Conservation (phyloP, 441 rosid species). For the Adansonia gregorii region DNA sequence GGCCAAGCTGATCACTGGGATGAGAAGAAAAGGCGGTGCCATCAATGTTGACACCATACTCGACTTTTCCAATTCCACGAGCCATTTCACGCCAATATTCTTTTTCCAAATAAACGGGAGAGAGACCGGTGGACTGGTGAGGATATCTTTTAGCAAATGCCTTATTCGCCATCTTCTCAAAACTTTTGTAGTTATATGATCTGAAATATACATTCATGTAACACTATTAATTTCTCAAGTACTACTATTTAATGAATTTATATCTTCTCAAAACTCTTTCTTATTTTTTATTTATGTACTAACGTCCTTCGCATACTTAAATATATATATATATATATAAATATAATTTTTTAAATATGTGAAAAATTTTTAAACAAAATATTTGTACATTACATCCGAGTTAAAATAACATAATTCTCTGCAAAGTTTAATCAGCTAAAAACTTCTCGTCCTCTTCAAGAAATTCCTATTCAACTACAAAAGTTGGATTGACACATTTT, state of each 20-base stretch:
- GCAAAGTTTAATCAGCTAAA: background rate
- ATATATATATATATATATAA: no score
- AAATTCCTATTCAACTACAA: no score
- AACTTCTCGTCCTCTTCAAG: no score
- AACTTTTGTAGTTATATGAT: conserved; percentile 38
- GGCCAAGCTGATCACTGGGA: conserved; percentile 44
- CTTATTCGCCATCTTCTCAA: conserved; percentile 46
- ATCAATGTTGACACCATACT: conserved; percentile 54
- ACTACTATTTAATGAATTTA: no score
- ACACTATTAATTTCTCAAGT: background rate
- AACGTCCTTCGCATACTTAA: no score
- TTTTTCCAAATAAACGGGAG: conserved; percentile 45
- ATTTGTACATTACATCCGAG: no score
- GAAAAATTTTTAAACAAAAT: no score
- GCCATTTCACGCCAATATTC: conserved; percentile 53
- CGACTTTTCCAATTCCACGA: conserved; percentile 38
- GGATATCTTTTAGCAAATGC: conserved; percentile 37
- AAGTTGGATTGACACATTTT: no score
- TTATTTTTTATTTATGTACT: no score
- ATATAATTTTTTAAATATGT: no score
- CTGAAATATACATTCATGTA: conserved; percentile 33
- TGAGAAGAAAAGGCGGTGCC: conserved; percentile 57
- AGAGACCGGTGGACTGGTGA: conserved; percentile 21
- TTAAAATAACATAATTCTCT: no score
- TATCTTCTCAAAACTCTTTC: no score